Evolutionary conservation across 106 monocot species (phyloP).

Genomic region (Allium cepa): DNA sequence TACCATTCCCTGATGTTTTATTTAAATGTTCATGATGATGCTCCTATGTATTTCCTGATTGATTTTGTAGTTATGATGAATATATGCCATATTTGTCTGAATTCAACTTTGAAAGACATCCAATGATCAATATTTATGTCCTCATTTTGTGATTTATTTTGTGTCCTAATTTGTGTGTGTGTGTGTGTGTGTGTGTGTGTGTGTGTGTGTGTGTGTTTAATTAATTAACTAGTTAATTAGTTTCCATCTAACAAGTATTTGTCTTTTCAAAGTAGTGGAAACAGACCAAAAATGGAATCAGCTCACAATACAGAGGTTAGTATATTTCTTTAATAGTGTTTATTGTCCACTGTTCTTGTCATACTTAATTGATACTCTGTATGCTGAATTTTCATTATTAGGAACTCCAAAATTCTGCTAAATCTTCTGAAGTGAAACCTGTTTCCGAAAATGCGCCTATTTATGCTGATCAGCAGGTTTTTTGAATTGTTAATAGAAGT

Average conservation of each 20-base stretch:
- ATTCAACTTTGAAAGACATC: too few species aligned
- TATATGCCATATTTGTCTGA: too few species aligned
- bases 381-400: constrained; percentile 10
- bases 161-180: too few species aligned
- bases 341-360: neutral
- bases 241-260: constrained; percentile 14
- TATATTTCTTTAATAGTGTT: neutral
- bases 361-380: neutral
- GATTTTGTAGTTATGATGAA: too few species aligned
- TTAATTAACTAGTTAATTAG: too few species aligned
- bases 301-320: constrained; percentile 48
- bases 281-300: constrained; percentile 28
- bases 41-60: too few species aligned
- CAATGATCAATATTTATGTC: too few species aligned
- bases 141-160: too few species aligned
- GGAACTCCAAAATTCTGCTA: constrained; percentile 47
- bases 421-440: constrained; percentile 48
- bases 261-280: constrained; percentile 18
- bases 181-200: too few species aligned
- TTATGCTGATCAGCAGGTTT: constrained; percentile 81
- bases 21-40: too few species aligned
- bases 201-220: too few species aligned
- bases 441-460: constrained; percentile 49
- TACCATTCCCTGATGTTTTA: too few species aligned
- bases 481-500: neutral